Conservation (phyloP, 768 basidiomycete genomes). For the Pholiota microspora region DNA sequence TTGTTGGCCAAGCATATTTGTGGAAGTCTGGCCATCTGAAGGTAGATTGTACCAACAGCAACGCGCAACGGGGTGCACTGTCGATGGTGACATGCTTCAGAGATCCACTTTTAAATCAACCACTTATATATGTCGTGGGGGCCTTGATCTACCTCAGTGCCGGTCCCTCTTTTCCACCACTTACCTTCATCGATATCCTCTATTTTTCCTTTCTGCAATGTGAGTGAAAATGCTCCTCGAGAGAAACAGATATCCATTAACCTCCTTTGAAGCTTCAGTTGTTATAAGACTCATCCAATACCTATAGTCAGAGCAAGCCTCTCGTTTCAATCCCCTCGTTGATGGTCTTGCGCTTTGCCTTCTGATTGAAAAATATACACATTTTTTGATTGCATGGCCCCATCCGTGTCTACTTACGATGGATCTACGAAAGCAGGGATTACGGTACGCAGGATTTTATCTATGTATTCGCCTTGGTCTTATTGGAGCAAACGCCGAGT, state of each 20-base stretch:
- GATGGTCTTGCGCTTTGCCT: background rate
- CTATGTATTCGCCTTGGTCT: background rate
- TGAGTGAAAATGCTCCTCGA: background rate
- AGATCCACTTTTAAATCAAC: background rate
- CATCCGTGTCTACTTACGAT: slow-evolving; percentile 5
- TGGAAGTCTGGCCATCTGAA: background rate
- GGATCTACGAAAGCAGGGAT: slow-evolving; percentile 15
- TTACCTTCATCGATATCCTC: background rate
- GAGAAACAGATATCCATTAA: background rate
- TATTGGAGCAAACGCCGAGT: background rate
- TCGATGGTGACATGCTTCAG: background rate
- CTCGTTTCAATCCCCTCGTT: background rate
- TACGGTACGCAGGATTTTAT: slow-evolving; percentile 9
- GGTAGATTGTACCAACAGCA: background rate
- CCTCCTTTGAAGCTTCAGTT: background rate
- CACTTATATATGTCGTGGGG: background rate
- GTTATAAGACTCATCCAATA: background rate
- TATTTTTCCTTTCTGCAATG: background rate
- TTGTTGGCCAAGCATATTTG: background rate
- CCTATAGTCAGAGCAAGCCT: background rate
- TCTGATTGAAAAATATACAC: background rate
- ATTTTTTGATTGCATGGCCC: slow-evolving; percentile 2
- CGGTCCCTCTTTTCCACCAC: background rate
- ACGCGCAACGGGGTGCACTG: background rate
- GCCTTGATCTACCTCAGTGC: background rate